A percentile compares a stretch with the other conserved stretches of the same genome.
phyloP scores from a whole-genome alignment of 176 grass and related monocot genomes.

The Oryza punctata region DNA sequence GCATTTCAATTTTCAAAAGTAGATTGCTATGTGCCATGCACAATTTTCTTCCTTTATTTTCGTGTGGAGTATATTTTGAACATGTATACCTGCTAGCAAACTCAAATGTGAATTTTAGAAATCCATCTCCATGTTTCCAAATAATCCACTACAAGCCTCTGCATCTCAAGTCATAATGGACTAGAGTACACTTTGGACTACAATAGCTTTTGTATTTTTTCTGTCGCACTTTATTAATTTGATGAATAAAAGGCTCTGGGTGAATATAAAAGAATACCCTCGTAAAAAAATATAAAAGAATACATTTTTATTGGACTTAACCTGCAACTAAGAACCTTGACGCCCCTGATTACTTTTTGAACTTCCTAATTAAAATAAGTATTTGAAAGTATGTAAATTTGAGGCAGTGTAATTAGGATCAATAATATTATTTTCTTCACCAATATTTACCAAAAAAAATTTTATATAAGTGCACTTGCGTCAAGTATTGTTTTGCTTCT shows the following conservation, averaged over 20 bases:
- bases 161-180: constrained; percentile 25
- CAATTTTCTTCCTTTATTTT: neutral
- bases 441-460: neutral
- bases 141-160: constrained; percentile 13
- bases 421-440: no score
- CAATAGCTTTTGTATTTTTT: constrained; percentile 42
- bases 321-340: neutral
- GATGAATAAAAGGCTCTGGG: neutral
- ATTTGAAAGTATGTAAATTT: neutral
- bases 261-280: neutral
- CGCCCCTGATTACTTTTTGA: neutral
- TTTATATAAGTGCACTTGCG: neutral
- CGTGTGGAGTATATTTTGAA: neutral
- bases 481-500: neutral
- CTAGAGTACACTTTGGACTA: constrained; percentile 17
- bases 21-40: neutral
- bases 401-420: neutral
- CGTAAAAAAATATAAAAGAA: neutral
- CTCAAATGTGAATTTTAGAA: constrained; percentile 5
- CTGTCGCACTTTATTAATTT: neutral
- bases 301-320: constrained; percentile 5
- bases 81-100: neutral
- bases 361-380: neutral
- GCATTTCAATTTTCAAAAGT: neutral
- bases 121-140: constrained; percentile 4